These are phyloP conservation scores for Globisporangium paroecandrum DNA, from an alignment of 352 stramenopile genomes.

Conservation along the genomic window DNA sequence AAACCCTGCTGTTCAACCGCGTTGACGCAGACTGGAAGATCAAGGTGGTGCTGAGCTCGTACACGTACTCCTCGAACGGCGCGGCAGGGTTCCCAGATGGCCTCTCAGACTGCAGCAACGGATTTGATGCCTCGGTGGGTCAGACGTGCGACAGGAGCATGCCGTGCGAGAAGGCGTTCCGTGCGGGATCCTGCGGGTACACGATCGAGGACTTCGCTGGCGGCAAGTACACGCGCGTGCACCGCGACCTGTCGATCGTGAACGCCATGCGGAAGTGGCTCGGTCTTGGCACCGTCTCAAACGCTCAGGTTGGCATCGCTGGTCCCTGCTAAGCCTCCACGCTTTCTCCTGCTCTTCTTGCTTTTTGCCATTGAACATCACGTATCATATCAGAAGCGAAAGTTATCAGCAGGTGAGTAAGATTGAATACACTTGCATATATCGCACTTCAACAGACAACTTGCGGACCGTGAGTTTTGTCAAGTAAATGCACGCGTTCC, in stretches of 20 bases:
- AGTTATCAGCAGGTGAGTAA: neutral
- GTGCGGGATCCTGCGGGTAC: constrained; percentile 45
- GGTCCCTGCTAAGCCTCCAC: constrained; percentile 25
- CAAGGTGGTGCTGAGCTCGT: constrained; percentile 67
- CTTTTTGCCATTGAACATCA: neutral
- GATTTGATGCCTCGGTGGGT: constrained; percentile 31
- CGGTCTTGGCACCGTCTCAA: constrained; percentile 25
- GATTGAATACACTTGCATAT: no score
- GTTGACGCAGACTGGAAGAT: constrained; percentile 62
- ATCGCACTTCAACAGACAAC: neutral
- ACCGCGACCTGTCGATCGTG: constrained; percentile 59
- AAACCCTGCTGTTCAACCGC: constrained; percentile 52
- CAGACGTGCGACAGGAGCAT: constrained; percentile 33
- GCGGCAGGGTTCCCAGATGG: constrained; percentile 55
- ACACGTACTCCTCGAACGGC: constrained; percentile 51
- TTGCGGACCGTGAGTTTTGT: neutral
- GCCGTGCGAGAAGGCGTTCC: constrained; percentile 51
- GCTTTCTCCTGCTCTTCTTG: neutral
- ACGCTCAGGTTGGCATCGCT: constrained; percentile 33
- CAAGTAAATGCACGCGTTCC: neutral
- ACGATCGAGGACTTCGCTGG: constrained; percentile 47
- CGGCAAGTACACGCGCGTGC: constrained; percentile 64
- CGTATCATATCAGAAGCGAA: neutral
- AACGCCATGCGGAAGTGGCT: constrained; percentile 61
- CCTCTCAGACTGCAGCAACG: constrained; percentile 33